Base-by-base conservation (phyloP, 1,284 basidiomycete genomes). In the Entoloma clypeatum region DNA sequence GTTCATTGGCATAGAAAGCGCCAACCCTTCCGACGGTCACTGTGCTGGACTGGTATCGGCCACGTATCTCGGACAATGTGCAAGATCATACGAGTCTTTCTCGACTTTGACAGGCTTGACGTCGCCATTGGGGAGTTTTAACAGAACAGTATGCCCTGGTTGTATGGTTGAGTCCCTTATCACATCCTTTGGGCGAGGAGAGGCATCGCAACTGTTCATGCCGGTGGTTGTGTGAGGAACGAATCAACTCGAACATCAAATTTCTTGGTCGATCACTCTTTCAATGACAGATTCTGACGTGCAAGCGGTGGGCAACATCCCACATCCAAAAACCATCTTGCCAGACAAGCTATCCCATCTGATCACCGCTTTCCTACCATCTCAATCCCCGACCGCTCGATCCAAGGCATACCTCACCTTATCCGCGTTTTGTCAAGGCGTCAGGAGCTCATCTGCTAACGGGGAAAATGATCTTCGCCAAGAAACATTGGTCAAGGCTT, bases 1-100 rank as follows among this genome's bases (percentile, higher is more conserved):
- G 71, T 33, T 85, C 77, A 49, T 77, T 77, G 9, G 79, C 72
- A 48, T 71, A 58, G 59, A 92, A 92, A 4, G 76, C 74, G 7
- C 89, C 89, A 46, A 84, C 75, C 59, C 84, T 82, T 49, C 86
- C 86, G 13, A 91, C 64, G 30, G 74, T 72, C 32, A 87, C 58
- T 14, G 67, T 75, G 24, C 87, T 90, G 55, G 2, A 44, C 13
- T 36, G 44, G 38, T 36, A 44, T 51, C 36, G 55, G 48, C 33
- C 45, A 52, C 13, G 10, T 17, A n/a, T 36, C 31, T 16, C 23
- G 26, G 17, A 4, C 24, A 25, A 14, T 48, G 33, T 52, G 34
- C 34, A 33, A 35, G 39, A 44, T 53, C 83, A 54, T 60, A 87
- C 85, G 73, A 65, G 63, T 83, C 73, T 59, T 70, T 70, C 51